Conservation (phyloP, 495 filamentous ascomycete species). For the Aspergillus sclerotioniger region DNA sequence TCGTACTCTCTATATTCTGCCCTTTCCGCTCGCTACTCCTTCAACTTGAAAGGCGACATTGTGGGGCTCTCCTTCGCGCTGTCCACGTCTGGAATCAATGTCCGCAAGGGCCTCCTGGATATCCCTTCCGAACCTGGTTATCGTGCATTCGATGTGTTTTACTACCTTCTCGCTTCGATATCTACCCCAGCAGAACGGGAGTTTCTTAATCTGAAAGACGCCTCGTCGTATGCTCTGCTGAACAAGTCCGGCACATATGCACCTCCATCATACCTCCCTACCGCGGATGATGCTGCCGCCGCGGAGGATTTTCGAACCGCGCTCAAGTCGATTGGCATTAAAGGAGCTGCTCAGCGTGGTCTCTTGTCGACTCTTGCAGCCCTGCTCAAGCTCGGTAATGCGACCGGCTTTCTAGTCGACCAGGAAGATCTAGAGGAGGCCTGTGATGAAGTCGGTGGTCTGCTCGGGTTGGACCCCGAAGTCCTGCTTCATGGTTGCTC, state of each 20-base stretch:
- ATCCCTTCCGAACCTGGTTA: slow-evolving; percentile 77
- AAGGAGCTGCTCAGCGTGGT: slow-evolving; percentile 73
- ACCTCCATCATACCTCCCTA: slow-evolving; percentile 87
- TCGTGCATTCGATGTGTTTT: slow-evolving; percentile 97
- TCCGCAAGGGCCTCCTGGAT: slow-evolving; percentile 73
- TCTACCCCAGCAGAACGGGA: slow-evolving; percentile 90
- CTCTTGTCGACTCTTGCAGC: slow-evolving; percentile 83
- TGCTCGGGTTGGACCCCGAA: slow-evolving; percentile 85
- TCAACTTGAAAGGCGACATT: slow-evolving; percentile 77
- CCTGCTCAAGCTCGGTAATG: slow-evolving; percentile 87
- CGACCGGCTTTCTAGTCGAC: slow-evolving; percentile 79
- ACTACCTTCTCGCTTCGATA: slow-evolving; percentile 87
- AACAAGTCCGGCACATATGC: slow-evolving; percentile 79
- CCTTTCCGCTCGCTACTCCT: slow-evolving; percentile 73
- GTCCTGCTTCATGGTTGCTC: slow-evolving; percentile 74
- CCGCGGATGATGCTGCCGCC: slow-evolving; percentile 87
- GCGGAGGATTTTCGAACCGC: slow-evolving; percentile 88
- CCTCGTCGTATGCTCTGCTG: slow-evolving; percentile 73
- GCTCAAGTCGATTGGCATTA: slow-evolving; percentile 88
- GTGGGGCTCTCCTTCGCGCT: slow-evolving; percentile 72
- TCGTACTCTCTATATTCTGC: slow-evolving; percentile 79
- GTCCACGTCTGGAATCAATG: slow-evolving; percentile 86
- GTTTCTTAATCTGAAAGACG: slow-evolving; percentile 80
- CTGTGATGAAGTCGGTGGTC: slow-evolving; percentile 84
- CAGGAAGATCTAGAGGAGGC: slow-evolving; percentile 80